Base-by-base conservation (phyloP, 2,329 filamentous ascomycete genomes). In the Diplodia mutila region DNA sequence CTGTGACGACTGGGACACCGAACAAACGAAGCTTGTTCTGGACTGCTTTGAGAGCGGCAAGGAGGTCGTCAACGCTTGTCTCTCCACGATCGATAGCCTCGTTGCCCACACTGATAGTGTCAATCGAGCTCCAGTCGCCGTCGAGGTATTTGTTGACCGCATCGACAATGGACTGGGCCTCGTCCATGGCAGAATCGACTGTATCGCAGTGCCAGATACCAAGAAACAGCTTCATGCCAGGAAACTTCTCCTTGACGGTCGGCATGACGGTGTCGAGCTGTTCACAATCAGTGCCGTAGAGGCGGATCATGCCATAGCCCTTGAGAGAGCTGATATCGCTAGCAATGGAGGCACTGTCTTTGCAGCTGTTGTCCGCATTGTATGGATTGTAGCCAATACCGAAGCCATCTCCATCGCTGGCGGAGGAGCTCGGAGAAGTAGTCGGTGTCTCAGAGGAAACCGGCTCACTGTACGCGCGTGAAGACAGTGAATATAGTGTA, bases 241-340 rank as follows among this genome's bases (percentile, higher is more conserved):
- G 57, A 34, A 37, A 48, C 11, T 87, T 84, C n/a, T 29, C 29
- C 7, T 83, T 78, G 72, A 87, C 87, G 46, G 89, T 90, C 9
- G 89, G 89, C 12, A 83, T 78, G 37, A 90, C 86, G 16, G 84
- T 86, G 2, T 83, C 77, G 48, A 92, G 85, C 76, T 94, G 90
- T 73, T 92, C 82, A 78, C 93, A 96, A 77, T 93, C 91, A 67
- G 88, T 87, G 64, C 92, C 93, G 75, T 97, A 97, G 74, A 91
- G 86, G 61, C 93, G 91, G 66, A 96, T 81, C 42, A 89, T 78
- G 21, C 83, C 83, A 78, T 90, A 93, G 16, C 80, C 81, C 32
- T 87, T 81, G 63, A 89, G 80, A 55, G 79, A 79, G 18, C 80
- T 79, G 72, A 95, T 86, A 73, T 97, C 92, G 23, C 80, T 75